Base-by-base conservation (phyloP, 495 filamentous ascomycete species). In the Usnea hakonensis region DNA sequence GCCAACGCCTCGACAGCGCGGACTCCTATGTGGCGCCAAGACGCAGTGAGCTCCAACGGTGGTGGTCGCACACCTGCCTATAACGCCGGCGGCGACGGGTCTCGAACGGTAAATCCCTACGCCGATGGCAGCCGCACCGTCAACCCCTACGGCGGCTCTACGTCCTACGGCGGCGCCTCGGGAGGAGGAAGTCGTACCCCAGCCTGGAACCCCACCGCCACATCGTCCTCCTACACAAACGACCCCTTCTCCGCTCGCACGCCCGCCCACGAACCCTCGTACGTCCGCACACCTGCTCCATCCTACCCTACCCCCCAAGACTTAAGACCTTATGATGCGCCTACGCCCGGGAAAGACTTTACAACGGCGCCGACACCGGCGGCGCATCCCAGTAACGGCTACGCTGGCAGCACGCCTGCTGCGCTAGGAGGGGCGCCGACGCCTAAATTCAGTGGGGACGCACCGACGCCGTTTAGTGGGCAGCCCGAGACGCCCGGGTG, bases 391-490 rank as follows among this genome's bases (percentile, higher is more conserved):
- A 44, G 55, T 5, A 62, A 62, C 11, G 56, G 62, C 5, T 43
- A 59, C 37, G 79, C 76, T 35, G 72, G 67, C 40, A 69, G 81
- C 36, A 89, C 89, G 16, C 88, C 90, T 19, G 91, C 89, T 0
- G 88, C 89, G 0, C 86, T 82, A 38, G 84, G 79, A 60, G 87
- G 85, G 44, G 90, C 90, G 1, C 89, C 91, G 0, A 97, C 92
- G 0, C 92, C 92, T 0, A 87, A 89, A 44, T 67, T 67, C 43
- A 61, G 57, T 44, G 78, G 72, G 68, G 85, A 81, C 66, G 84
- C 85, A 3, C 88, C 89, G 4, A 95, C 91, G 5, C 91, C 91
- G 0, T 91, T 85, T 0, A 90, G 88, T 68, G 85, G 82, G 38
- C 78, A 78, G 36, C 90, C 91, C 4, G 90, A 88, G 14, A 85